phyloP scores from a whole-genome alignment of 2,329 filamentous ascomycete species.

The Penicillium griseofulvum region DNA sequence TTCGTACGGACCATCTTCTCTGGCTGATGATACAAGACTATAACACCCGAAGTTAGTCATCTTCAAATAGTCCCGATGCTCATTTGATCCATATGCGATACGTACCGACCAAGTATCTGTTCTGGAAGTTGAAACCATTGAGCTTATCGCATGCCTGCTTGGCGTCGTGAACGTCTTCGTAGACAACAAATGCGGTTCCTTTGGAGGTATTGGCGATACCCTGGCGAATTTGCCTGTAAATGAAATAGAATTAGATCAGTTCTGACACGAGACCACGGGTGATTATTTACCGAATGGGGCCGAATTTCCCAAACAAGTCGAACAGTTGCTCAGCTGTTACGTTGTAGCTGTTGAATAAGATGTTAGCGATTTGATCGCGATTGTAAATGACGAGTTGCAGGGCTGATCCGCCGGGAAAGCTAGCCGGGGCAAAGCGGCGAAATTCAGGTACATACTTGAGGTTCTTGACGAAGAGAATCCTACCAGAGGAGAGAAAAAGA shows the following conservation, averaged over 20 bases:
- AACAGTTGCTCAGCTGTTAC: constrained; percentile 97
- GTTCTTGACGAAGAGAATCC: constrained; percentile 99
- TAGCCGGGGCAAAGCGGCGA: constrained; percentile 5
- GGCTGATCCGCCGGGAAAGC: background rate
- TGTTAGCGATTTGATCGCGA: constrained; percentile 8
- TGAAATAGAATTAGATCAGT: constrained; percentile 11
- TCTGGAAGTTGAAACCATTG: constrained; percentile 99
- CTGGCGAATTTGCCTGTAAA: constrained; percentile 86
- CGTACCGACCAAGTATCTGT: constrained; percentile 95
- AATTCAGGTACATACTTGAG: constrained; percentile 67
- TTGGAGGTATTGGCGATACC: constrained; percentile 97
- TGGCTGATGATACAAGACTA: constrained; percentile 71
- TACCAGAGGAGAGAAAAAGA: constrained; percentile 37
- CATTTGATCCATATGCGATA: constrained; percentile 26
- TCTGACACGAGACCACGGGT: constrained; percentile 10
- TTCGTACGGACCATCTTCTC: constrained; percentile 81
- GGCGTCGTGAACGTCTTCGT: constrained; percentile 98
- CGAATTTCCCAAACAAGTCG: constrained; percentile 97
- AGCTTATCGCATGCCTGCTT: constrained; percentile 99
- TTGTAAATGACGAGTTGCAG: background rate
- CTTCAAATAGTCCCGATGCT: background rate
- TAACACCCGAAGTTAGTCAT: background rate
- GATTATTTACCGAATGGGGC: constrained; percentile 75
- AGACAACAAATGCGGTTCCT: constrained; percentile 97
- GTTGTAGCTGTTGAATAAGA: constrained; percentile 72